Evolutionary conservation across 768 basidiomycete species (phyloP), one percentile per base, ranked within the genome.

Genomic region (Mycena haematopus): DNA sequence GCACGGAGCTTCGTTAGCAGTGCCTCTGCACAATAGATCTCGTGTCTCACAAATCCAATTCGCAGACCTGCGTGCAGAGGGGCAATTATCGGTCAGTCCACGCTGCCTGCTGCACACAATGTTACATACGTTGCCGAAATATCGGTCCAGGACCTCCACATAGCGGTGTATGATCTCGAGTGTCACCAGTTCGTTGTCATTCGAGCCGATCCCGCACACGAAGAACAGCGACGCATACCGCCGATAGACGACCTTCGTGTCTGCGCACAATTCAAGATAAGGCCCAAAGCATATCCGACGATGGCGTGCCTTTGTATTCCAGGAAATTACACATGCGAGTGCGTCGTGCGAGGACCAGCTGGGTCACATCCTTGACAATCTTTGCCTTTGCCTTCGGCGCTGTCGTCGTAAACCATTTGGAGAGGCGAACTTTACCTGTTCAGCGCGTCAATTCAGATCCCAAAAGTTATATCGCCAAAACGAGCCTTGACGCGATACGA

Each of bases 291-390:
- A 22, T 24, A 21, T 56, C 24, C 24, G 78, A 15, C 80, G 78
- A 74, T 63, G 29, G 58, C 83, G 66, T 59, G 88, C 91, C 91
- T 76, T 93, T 93, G 79, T 93, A 93, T 71, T 93, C 91, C 49
- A 93, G 75, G 73, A 93, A 90, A 75, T 93, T 93, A 72, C 91
- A 93, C 92, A 93, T 93, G 62, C 89, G 79, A 52, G 91, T 91
- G 64, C 92, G 79, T 47, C 91, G 82, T 51, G 90, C 91, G 44
- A 92, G 77, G n/a, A 93, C 91, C 27, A 93, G 81, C 76, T 93
- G 92, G 1, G 92, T 93, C 14, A 93, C 91, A 73, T 93, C 91
- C 77, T 93, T 93, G 70, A 93, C 90, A 71, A 93, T 92, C 85
- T 93, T 93, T 57, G 81, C 82, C 74, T 91, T 91, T 51, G 77